phyloP scores from a whole-genome alignment of 1,284 basidiomycete species.

The Rhodotorula mucilaginosa region DNA sequence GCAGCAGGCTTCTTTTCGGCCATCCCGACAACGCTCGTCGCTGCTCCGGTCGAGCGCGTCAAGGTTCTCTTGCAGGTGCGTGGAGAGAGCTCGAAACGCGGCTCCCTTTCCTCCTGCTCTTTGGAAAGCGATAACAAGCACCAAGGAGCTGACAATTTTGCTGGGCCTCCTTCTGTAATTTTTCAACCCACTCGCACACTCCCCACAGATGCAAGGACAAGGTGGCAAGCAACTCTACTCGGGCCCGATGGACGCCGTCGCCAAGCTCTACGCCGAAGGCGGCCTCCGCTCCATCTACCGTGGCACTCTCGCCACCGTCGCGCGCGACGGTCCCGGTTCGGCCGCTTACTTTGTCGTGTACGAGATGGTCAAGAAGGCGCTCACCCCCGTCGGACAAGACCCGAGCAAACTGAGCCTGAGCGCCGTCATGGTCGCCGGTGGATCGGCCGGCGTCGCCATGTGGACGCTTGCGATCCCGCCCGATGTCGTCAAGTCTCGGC shows the following conservation, averaged over 20 bases:
- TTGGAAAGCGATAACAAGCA: background rate
- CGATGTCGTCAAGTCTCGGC: slow-evolving; percentile 91
- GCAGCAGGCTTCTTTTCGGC: slow-evolving; percentile 93
- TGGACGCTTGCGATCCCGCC: slow-evolving; percentile 94
- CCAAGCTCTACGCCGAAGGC: slow-evolving; percentile 90
- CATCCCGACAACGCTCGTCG: slow-evolving; percentile 84
- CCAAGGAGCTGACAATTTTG: background rate
- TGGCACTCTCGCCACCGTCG: slow-evolving; percentile 86
- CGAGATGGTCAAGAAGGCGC: slow-evolving; percentile 82
- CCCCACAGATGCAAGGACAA: slow-evolving; percentile 78
- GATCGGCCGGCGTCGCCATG: slow-evolving; percentile 95
- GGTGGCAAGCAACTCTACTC: slow-evolving; percentile 74
- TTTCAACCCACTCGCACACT: background rate
- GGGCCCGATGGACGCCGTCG: slow-evolving; percentile 87
- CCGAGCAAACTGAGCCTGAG: slow-evolving; percentile 79
- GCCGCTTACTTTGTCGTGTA: slow-evolving; percentile 97
- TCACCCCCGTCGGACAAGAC: slow-evolving; percentile 73
- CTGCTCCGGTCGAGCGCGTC: slow-evolving; percentile 93
- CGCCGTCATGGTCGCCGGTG: slow-evolving; percentile 87
- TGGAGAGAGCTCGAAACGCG: slow-evolving; percentile 3
- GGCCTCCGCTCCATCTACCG: slow-evolving; percentile 89
- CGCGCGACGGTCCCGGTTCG: slow-evolving; percentile 91
- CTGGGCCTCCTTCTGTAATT: slow-evolving; percentile 12
- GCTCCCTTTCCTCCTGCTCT: background rate
- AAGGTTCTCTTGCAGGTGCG: slow-evolving; percentile 89